Conservation (phyloP, 257 asterid genomes). For the Solanum peruvianum region DNA sequence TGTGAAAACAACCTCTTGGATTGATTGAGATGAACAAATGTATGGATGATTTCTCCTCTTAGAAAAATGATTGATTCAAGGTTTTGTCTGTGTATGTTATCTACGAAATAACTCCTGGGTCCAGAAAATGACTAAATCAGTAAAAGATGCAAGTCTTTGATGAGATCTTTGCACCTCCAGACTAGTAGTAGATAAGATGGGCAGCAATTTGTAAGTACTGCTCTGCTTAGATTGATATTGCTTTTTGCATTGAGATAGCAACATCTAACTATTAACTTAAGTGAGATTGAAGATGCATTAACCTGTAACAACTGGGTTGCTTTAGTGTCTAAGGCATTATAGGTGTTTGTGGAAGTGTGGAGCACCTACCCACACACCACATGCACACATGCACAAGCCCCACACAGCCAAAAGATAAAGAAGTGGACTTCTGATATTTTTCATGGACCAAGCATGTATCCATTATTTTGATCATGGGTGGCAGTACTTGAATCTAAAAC, state of each 20-base stretch:
- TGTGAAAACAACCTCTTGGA: background rate
- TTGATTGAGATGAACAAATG: background rate
- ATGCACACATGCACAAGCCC: background rate
- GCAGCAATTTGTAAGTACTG: background rate
- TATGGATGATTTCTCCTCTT: background rate
- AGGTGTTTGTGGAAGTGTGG: background rate
- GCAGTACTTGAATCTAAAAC: background rate
- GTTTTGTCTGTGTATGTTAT: background rate
- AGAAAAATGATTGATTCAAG: background rate
- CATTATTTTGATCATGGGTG: background rate
- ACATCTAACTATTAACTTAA: background rate
- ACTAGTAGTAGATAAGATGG: background rate
- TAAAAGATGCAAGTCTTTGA: background rate
- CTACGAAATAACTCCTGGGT: background rate
- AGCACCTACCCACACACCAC: background rate
- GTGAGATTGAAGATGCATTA: background rate
- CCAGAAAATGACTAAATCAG: background rate
- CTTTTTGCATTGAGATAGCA: background rate
- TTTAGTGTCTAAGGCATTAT: background rate
- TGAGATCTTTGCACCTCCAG: background rate
- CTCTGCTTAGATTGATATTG: background rate
- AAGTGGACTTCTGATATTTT: background rate
- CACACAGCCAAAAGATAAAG: background rate
- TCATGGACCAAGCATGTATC: background rate
- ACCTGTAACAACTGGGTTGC: background rate